Evolutionary conservation across 192 early-diverging fungal genomes (phyloP).

Genomic region (Backusella westeae): DNA sequence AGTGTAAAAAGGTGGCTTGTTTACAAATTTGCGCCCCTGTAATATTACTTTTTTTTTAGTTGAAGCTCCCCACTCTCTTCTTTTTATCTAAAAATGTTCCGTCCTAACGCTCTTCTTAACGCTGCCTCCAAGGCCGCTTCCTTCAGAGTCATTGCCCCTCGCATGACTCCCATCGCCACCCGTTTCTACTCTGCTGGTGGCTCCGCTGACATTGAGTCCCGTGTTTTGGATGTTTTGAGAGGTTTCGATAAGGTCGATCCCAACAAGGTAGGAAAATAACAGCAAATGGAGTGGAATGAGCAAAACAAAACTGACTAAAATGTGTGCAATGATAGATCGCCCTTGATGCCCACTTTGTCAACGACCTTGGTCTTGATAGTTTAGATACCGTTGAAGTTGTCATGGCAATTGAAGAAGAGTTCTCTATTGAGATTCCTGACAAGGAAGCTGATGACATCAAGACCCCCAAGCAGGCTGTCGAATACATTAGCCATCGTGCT

Average conservation of each 20-base stretch:
- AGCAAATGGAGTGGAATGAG: neutral
- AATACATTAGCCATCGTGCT: slow-evolving; percentile 69
- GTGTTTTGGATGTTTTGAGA: slow-evolving; percentile 85
- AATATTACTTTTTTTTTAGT: neutral
- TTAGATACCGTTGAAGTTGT: slow-evolving; percentile 98
- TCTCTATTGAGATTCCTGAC: slow-evolving; percentile 97
- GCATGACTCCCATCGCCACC: slow-evolving; percentile 38
- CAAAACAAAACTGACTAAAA: neutral
- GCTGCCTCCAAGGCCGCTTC: slow-evolving; percentile 38
- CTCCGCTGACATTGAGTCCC: slow-evolving; percentile 75
- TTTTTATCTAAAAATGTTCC: slow-evolving; percentile 27
- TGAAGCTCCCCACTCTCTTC: neutral
- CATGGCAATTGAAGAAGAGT: slow-evolving; percentile 99
- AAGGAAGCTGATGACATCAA: slow-evolving; percentile 96
- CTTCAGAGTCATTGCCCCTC: slow-evolving; percentile 33
- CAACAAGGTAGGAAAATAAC: slow-evolving; percentile 69
- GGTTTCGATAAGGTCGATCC: slow-evolving; percentile 97
- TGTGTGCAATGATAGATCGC: slow-evolving; percentile 60
- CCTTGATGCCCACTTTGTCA: slow-evolving; percentile 81
- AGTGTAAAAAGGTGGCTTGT: neutral
- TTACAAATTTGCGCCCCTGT: neutral
- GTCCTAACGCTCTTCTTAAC: slow-evolving; percentile 35
- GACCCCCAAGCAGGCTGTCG: slow-evolving; percentile 84
- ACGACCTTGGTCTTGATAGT: slow-evolving; percentile 94
- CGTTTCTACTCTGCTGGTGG: slow-evolving; percentile 77